Base-by-base conservation (phyloP, 306 rosid genomes). In the Macrotyloma uniflorum region DNA sequence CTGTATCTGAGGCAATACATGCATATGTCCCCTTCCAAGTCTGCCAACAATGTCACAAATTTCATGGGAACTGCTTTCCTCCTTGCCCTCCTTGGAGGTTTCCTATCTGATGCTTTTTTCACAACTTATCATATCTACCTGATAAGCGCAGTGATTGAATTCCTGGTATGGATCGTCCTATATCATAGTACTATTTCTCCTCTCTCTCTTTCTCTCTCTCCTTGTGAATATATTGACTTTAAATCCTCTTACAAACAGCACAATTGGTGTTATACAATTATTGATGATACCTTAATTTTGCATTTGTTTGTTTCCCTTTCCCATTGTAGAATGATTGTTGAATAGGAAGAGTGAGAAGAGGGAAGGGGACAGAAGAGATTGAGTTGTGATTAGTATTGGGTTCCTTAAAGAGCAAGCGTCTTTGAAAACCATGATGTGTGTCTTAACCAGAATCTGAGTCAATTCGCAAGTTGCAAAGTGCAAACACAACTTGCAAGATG, bases 51-150 rank as follows among this genome's bases (percentile, higher is more conserved):
- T 86, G 99, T 96, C 83, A 96, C 99, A 20, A 85, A 83, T 86
- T 96, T 93, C 94, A 96, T 96, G 99, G 99, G 97, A 32, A 91
- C 99, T 0, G 85, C 99, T 30, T 96, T 96, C 79, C 94, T 96
- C 32, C 96, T 96, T 28, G 98, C 96, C 70, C 96, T 96, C 30
- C 96, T 96, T 8, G 99, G 99, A 22, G 99, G 99, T 77, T 93
- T 96, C 83, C 76, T 96, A 65, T 91, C 93, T 26, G 99, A 96
- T 65, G 96, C 98, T 74, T 83, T 96, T 32, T 90, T 87, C 88
- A 93, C 98, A 23, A 57, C 98, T 84, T 96, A 91, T 85, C 87
- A 73, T 67, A 87, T 96, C 89, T 96, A 79, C 84, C 71, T 96
- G 49, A 86, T 86, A 79, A 91, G 98, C 76, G 92, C 99, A 70